Base-by-base conservation (phyloP, 768 basidiomycete genomes). In the Leccinum imitatum region DNA sequence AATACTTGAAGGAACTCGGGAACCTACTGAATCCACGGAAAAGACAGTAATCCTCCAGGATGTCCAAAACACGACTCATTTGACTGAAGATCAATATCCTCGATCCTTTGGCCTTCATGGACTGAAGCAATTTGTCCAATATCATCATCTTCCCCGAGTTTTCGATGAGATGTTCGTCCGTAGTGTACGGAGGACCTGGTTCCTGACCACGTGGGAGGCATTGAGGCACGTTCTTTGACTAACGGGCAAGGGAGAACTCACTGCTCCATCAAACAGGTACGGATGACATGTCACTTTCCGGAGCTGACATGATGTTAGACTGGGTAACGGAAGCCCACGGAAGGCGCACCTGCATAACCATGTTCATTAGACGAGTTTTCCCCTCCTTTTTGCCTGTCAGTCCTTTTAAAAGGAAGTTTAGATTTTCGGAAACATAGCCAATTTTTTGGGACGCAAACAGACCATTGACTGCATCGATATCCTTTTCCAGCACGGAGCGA, bases 391-490 rank as follows among this genome's bases (percentile, higher is more conserved):
- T 98, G 9, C 95, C 94, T 2, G 93, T 92, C 31, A 95, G 78
- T 44, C 93, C 90, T 92, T 61, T 23, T 10, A 1, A n/a, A 13
- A n/a, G 3, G 33, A 41, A 3, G 2, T 60, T 57, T 44, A 60
- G 50, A 50, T 33, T 48, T 23, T 23, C 21, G n/a, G n/a, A n/a
- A n/a, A n/a, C n/a, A n/a, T n/a, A n/a, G n/a, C n/a, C n/a, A n/a
- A n/a, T n/a, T n/a, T n/a, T n/a, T n/a, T n/a, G n/a, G n/a, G 2
- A 11, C 35, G 39, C 35, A 17, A 31, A 72, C 82, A 48, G 59
- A 86, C 95, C 95, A 69, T 98, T 98, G 46, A 99, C 97, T 9
- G 96, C 95, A 69, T 98, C 96, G 59, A 99, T 98, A 71, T 98
- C 96, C 77, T 98, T 98, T 76, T 98, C 95, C 59, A 98, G 75